Evolutionary conservation across 108 stramenopile genomes (phyloP).

Genomic region (Chaetoceros muelleri): DNA sequence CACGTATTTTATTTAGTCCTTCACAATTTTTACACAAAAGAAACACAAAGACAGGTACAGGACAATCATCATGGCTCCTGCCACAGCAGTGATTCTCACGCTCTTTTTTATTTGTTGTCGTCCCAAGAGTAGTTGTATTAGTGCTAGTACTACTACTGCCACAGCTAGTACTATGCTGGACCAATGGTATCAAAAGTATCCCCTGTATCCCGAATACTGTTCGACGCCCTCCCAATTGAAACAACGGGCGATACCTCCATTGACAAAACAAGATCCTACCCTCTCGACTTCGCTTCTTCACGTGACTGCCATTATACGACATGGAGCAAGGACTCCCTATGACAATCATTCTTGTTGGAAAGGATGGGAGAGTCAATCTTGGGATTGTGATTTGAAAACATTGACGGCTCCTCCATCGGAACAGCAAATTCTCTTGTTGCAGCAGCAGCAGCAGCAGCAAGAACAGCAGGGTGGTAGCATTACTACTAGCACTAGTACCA

Average conservation of each 20-base stretch:
- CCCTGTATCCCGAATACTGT: slow-evolving; percentile 63
- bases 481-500: slow-evolving; percentile 2
- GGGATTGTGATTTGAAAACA: slow-evolving; percentile 68
- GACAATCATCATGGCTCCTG: too few species aligned
- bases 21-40: too few species aligned
- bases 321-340: slow-evolving; percentile 70
- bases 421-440: slow-evolving; percentile 2
- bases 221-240: slow-evolving; percentile 57
- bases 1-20: too few species aligned
- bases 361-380: slow-evolving; percentile 27
- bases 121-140: too few species aligned
- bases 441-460: slow-evolving; percentile 8
- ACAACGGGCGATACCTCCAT: slow-evolving; percentile 41
- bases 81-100: too few species aligned
- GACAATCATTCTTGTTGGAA: slow-evolving; percentile 30
- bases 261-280: slow-evolving; percentile 7
- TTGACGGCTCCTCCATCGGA: slow-evolving; percentile 35
- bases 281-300: slow-evolving; percentile 38
- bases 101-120: too few species aligned
- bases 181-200: slow-evolving; percentile 24
- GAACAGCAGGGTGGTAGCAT: slow-evolving; percentile 20
- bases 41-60: too few species aligned
- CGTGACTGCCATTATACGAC: slow-evolving; percentile 70
- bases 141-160: too few species aligned
- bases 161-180: too few species aligned